These are phyloP conservation scores for Ustilago trichophora DNA, from an alignment of 1,284 basidiomycete species.

Conservation along the genomic window DNA sequence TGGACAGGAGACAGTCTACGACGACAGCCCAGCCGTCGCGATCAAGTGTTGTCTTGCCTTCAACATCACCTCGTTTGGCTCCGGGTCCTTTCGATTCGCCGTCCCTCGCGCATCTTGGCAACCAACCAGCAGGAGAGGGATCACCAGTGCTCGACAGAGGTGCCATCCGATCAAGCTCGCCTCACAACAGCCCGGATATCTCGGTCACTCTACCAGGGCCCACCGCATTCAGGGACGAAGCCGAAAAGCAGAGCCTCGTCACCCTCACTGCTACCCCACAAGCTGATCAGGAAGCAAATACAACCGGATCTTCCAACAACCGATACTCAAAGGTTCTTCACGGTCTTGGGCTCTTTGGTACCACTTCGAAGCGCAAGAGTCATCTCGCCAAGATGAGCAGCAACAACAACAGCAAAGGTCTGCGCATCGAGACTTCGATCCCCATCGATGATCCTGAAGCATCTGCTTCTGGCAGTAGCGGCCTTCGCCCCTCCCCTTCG, in stretches of 20 bases:
- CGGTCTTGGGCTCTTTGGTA: slow-evolving; percentile 22
- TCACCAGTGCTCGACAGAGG: slow-evolving; percentile 14
- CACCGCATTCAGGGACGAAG: slow-evolving; percentile 5
- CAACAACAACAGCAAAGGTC: slow-evolving; percentile 3
- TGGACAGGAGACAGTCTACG: background rate
- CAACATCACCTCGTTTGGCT: slow-evolving; percentile 5
- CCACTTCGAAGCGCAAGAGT: slow-evolving; percentile 18
- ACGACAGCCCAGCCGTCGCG: background rate
- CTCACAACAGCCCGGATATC: slow-evolving; percentile 28
- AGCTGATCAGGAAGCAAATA: no score
- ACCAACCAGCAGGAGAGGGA: background rate
- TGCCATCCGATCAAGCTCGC: slow-evolving; percentile 12
- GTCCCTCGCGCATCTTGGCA: slow-evolving; percentile 16
- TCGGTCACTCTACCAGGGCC: slow-evolving; percentile 9
- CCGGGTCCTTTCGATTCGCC: slow-evolving; percentile 19
- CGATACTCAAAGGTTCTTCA: slow-evolving; percentile 23
- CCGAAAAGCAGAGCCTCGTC: slow-evolving; percentile 12
- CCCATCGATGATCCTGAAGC: slow-evolving; percentile 3
- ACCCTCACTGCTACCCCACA: background rate
- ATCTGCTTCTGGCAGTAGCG: background rate
- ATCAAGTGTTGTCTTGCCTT: background rate
- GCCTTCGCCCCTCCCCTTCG: background rate
- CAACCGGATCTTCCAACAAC: slow-evolving; percentile 1
- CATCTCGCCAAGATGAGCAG: background rate
- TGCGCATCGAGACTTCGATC: slow-evolving; percentile 19